phyloP scores from a whole-genome alignment of 2,329 filamentous ascomycete species.

The Fusarium udum region DNA sequence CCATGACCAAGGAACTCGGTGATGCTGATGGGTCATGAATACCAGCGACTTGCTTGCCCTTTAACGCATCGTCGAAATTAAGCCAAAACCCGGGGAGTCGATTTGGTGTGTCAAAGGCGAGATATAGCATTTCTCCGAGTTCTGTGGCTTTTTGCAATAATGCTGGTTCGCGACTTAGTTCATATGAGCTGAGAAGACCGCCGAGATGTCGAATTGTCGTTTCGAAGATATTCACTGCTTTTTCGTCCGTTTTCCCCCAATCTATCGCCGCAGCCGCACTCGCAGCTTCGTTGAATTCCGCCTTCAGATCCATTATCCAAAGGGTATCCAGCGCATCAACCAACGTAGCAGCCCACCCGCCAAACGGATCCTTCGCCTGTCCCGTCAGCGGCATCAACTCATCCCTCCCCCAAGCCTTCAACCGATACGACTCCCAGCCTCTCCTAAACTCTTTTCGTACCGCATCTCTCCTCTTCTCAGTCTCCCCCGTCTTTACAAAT shows the following conservation, averaged over 20 bases:
- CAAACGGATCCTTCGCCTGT: constrained; percentile 58
- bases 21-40: constrained; percentile 59
- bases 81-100: constrained; percentile 59
- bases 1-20: constrained; percentile 74
- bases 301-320: constrained; percentile 67
- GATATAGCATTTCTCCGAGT: constrained; percentile 61
- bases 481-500: constrained; percentile 29
- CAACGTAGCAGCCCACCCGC: constrained; percentile 67
- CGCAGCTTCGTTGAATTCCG: constrained; percentile 61
- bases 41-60: constrained; percentile 59
- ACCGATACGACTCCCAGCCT: constrained; percentile 60
- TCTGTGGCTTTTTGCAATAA: constrained; percentile 33
- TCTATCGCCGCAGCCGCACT: constrained; percentile 59
- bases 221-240: constrained; percentile 62
- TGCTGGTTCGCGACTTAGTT: constrained; percentile 57
- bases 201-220: constrained; percentile 65
- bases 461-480: constrained; percentile 48
- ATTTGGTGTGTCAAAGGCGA: constrained; percentile 65
- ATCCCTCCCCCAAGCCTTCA: constrained; percentile 62
- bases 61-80: constrained; percentile 54
- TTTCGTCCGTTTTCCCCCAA: constrained; percentile 57
- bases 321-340: constrained; percentile 70
- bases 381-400: constrained; percentile 62
- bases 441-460: constrained; percentile 55
- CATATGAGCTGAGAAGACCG: constrained; percentile 61